Evolutionary conservation across 148 eudicot species (phyloP).

Genomic region (Polygonum aviculare): DNA sequence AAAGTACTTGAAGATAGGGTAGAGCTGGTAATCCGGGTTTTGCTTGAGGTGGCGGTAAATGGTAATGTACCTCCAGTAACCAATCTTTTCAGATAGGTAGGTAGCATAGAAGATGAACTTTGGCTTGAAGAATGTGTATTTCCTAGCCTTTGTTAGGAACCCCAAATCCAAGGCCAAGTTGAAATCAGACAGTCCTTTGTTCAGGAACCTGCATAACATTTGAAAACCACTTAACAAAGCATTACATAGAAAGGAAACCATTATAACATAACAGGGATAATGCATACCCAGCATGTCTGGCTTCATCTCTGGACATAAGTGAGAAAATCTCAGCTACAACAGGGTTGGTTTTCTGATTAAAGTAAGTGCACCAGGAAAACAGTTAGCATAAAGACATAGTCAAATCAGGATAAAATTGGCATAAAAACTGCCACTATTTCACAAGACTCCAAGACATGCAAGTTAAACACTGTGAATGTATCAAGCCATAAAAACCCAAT

Average conservation of each 20-base stretch:
- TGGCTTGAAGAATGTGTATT: conserved; percentile 97
- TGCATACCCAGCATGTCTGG: conserved; percentile 96
- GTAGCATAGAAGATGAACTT: conserved; percentile 98
- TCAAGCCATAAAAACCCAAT: background rate
- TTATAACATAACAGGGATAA: background rate
- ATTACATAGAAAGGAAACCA: background rate
- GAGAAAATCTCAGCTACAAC: conserved; percentile 99
- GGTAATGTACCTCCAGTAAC: conserved; percentile 99
- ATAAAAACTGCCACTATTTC: background rate
- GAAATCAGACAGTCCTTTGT: conserved; percentile 94
- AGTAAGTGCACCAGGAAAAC: conserved; percentile 1
- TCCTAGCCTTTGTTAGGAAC: conserved; percentile 91
- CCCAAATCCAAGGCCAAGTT: conserved; percentile 92
- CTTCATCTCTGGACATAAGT: conserved; percentile 99
- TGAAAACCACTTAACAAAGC: background rate
- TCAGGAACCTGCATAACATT: conserved; percentile 68
- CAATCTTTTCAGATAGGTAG: conserved; percentile 90
- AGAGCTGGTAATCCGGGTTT: conserved; percentile 82
- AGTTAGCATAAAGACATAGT: background rate
- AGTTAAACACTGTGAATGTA: background rate
- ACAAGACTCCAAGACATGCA: background rate
- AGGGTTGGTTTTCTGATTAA: conserved; percentile 91
- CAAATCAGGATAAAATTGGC: background rate
- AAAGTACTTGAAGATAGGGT: conserved; percentile 93
- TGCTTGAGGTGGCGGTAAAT: conserved; percentile 91